phyloP scores from a whole-genome alignment of 345 rosid genomes.

The Eutrema japonicum region DNA sequence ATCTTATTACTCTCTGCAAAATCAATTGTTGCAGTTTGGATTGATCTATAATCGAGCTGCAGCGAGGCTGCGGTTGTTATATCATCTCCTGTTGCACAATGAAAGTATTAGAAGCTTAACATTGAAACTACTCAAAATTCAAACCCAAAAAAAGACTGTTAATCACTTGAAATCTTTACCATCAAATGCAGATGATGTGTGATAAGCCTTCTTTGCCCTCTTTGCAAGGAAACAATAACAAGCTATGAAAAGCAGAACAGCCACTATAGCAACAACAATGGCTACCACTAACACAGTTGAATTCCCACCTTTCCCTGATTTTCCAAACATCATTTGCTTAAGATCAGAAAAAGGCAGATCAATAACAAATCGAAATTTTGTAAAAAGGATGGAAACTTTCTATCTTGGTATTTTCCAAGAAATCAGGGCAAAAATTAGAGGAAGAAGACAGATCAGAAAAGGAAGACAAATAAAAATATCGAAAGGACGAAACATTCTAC shows the following conservation, averaged over 20 bases:
- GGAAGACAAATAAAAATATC: neutral
- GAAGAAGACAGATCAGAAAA: neutral
- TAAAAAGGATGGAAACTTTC: neutral
- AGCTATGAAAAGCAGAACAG: slow-evolving; percentile 36
- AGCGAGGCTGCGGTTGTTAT: slow-evolving; percentile 48
- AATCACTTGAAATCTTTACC: slow-evolving; percentile 38
- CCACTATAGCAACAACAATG: slow-evolving; percentile 41
- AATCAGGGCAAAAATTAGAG: neutral
- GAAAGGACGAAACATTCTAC: no score
- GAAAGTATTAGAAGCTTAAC: neutral
- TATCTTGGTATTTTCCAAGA: neutral
- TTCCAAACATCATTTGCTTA: slow-evolving; percentile 5
- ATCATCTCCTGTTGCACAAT: slow-evolving; percentile 41
- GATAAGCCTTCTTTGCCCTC: neutral
- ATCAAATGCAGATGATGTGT: slow-evolving; percentile 22
- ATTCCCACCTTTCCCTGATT: slow-evolving; percentile 40
- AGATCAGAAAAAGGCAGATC: neutral
- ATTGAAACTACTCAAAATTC: neutral
- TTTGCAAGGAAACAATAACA: slow-evolving; percentile 30
- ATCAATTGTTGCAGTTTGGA: slow-evolving; percentile 53
- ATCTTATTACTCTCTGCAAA: slow-evolving; percentile 57
- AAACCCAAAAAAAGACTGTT: neutral
- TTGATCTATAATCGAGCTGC: slow-evolving; percentile 48
- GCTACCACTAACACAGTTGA: slow-evolving; percentile 41
- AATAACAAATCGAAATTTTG: neutral